Percentiles rank a stretch among this genome's conserved stretches.
Conservation (phyloP, 2,329 filamentous ascomycete genomes). For the Colletotrichum tropicicola region DNA sequence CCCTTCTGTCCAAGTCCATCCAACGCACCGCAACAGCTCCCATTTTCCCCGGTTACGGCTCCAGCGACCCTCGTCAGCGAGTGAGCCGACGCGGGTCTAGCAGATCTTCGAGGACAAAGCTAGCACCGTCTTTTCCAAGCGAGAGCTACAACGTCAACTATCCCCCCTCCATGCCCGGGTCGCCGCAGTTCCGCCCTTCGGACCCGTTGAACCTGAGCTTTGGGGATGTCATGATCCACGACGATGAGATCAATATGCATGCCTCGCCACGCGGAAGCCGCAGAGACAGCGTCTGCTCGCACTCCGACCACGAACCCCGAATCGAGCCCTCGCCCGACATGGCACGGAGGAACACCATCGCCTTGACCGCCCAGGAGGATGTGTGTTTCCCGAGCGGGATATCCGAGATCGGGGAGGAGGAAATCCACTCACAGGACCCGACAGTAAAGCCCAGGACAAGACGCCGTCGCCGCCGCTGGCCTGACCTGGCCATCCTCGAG, state of each 20-base stretch:
- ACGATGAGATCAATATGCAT: constrained; percentile 60
- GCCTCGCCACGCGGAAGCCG: constrained; percentile 38
- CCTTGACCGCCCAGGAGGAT: constrained; percentile 79
- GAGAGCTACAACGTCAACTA: constrained; percentile 73
- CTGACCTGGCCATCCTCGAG: constrained; percentile 83
- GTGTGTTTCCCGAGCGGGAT: constrained; percentile 89
- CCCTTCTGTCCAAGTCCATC: constrained; percentile 58
- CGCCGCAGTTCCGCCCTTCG: constrained; percentile 60
- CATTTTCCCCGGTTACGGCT: constrained; percentile 28
- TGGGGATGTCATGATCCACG: constrained; percentile 76
- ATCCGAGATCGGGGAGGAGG: constrained; percentile 85
- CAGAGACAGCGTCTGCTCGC: constrained; percentile 39
- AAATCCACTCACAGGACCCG: constrained; percentile 59
- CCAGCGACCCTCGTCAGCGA: constrained; percentile 32
- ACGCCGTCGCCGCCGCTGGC: constrained; percentile 77
- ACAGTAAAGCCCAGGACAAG: constrained; percentile 38
- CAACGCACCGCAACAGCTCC: constrained; percentile 39
- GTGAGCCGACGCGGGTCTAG: constrained; percentile 58
- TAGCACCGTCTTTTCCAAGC: constrained; percentile 41
- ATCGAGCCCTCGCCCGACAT: constrained; percentile 36
- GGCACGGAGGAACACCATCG: constrained; percentile 62
- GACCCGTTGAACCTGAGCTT: constrained; percentile 65
- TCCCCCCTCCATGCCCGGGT: constrained; percentile 73
- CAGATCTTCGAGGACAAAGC: constrained; percentile 58
- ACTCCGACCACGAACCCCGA: constrained; percentile 38